phyloP scores from a whole-genome alignment of 163 green algal species.

The Scenedesmus sp. region DNA sequence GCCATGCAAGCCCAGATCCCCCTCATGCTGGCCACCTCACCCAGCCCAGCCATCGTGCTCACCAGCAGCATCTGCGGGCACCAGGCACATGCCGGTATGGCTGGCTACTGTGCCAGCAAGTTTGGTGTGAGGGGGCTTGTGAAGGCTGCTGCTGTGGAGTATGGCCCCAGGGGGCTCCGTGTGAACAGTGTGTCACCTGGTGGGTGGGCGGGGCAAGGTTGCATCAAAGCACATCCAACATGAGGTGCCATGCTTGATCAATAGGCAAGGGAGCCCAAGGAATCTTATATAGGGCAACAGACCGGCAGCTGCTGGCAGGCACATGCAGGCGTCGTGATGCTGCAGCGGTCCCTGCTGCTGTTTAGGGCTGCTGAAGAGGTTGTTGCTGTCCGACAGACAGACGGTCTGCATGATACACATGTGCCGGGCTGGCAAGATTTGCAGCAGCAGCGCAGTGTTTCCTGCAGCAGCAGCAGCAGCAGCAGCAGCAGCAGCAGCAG shows the following conservation, averaged over 20 bases:
- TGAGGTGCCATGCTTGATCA: too few species aligned
- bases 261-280: too few species aligned
- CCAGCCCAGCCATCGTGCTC: constrained; percentile 24
- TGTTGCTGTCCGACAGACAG: too few species aligned
- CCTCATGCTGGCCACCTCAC: constrained; percentile 44
- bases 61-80: constrained; percentile 21
- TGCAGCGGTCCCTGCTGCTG: too few species aligned
- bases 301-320: neutral
- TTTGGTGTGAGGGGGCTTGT: constrained; percentile 21
- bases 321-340: neutral
- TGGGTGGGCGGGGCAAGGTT: neutral
- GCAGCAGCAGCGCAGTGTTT: too few species aligned
- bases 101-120: constrained; percentile 3
- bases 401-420: too few species aligned
- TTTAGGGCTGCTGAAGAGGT: too few species aligned
- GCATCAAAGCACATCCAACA: neutral
- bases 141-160: constrained; percentile 25
- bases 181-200: constrained; percentile 46
- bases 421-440: too few species aligned
- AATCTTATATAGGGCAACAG: too few species aligned
- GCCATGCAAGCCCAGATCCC: constrained; percentile 44
- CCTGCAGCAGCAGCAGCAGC: too few species aligned
- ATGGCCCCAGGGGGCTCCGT: constrained; percentile 29
- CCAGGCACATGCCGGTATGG: neutral
- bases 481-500: too few species aligned